phyloP scores from a whole-genome alignment of 2,329 filamentous ascomycete genomes.

The Chaetomium globosum region DNA sequence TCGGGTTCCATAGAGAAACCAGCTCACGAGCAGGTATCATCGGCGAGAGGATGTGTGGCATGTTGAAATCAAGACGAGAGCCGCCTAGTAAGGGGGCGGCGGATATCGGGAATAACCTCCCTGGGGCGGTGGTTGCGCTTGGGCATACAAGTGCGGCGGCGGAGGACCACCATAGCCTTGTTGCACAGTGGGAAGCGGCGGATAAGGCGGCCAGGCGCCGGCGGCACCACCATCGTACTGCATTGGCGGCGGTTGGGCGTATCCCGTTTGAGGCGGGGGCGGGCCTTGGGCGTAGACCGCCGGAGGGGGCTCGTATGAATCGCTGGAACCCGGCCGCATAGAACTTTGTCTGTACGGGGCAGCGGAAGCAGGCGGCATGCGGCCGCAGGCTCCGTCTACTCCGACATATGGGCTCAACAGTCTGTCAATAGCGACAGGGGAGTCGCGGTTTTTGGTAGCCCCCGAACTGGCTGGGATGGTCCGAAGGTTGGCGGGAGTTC shows the following conservation, averaged over 20 bases:
- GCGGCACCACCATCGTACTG: slow-evolving; percentile 27
- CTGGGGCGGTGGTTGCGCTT: slow-evolving; percentile 14
- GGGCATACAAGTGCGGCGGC: slow-evolving; percentile 23
- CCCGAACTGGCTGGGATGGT: slow-evolving; percentile 31
- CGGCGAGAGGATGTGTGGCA: too few relatives aligned
- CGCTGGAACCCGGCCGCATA: slow-evolving; percentile 53
- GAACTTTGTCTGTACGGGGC: slow-evolving; percentile 56
- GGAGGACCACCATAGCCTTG: slow-evolving; percentile 26
- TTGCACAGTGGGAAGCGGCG: slow-evolving; percentile 20
- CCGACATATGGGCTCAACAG: slow-evolving; percentile 52
- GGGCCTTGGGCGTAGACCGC: slow-evolving; percentile 38
- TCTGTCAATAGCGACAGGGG: slow-evolving; percentile 39
- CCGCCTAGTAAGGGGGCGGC: slow-evolving; percentile 17
- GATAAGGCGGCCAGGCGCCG: slow-evolving; percentile 27
- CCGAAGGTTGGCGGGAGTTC: slow-evolving; percentile 32
- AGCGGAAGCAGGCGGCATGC: slow-evolving; percentile 32
- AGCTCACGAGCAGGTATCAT: too few relatives aligned
- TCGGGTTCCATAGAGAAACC: too few relatives aligned
- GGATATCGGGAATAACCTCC: slow-evolving; percentile 23
- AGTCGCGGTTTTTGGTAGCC: slow-evolving; percentile 36
- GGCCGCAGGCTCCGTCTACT: slow-evolving; percentile 42
- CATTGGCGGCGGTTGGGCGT: slow-evolving; percentile 7
- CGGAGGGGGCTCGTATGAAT: slow-evolving; percentile 48
- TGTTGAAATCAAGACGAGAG: not conserved
- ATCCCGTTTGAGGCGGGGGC: slow-evolving; percentile 26